A percentile compares a stretch with the other conserved stretches of the same genome.
These are phyloP conservation scores for Trametes cingulata DNA, from an alignment of 768 basidiomycete species.

Conservation along the genomic window DNA sequence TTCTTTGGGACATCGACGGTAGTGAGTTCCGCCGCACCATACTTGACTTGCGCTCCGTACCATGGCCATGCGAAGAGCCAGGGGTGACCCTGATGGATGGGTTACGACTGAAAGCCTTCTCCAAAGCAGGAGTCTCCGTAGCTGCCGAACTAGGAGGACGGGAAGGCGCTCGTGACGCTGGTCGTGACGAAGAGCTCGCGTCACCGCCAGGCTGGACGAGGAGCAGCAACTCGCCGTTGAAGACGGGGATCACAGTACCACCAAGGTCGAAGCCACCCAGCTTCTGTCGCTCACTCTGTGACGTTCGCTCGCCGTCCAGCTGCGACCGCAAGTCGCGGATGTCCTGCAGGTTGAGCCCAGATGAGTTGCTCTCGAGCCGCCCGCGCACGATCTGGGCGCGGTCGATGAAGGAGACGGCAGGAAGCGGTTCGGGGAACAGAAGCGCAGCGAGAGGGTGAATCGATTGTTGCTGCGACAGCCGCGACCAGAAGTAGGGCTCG, in stretches of 20 bases:
- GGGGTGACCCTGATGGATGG: constrained; percentile 83
- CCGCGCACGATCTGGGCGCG: constrained; percentile 63
- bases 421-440: constrained; percentile 75
- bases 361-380: constrained; percentile 63
- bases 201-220: constrained; percentile 58
- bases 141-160: constrained; percentile 68
- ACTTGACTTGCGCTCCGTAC: constrained; percentile 76
- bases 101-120: constrained; percentile 52
- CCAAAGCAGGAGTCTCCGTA: constrained; percentile 35
- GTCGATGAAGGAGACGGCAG: constrained; percentile 67
- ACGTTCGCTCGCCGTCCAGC: constrained; percentile 27
- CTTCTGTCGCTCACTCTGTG: constrained; percentile 16
- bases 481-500: constrained; percentile 76
- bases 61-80: constrained; percentile 52
- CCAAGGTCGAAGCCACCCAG: constrained; percentile 42
- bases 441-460: constrained; percentile 61
- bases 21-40: constrained; percentile 74
- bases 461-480: constrained; percentile 38
- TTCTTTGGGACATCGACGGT: constrained; percentile 69
- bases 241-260: constrained; percentile 72
- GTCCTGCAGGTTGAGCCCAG: constrained; percentile 50
- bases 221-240: constrained; percentile 72
- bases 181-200: constrained; percentile 45
- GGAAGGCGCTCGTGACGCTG: constrained; percentile 63
- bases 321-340: constrained; percentile 55